A percentile compares a stretch with the other conserved stretches of the same genome.
These are phyloP conservation scores for Niveomyces coronatus DNA, from an alignment of 2,329 filamentous ascomycete species.

Conservation along the genomic window DNA sequence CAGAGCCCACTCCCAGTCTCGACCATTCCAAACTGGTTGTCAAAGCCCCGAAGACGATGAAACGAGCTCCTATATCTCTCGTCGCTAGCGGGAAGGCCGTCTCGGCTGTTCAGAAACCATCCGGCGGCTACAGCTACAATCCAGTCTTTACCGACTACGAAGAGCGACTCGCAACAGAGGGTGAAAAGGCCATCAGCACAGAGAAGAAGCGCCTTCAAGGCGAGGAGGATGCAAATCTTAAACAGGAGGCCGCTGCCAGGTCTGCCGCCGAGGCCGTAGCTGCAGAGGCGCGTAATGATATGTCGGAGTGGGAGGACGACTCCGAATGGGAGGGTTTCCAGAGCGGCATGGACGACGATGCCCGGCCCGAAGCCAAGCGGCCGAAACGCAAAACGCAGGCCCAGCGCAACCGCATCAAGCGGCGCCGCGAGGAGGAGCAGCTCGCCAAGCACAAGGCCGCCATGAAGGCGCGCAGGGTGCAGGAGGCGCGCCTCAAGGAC, in stretches of 20 bases:
- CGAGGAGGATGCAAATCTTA: constrained; percentile 56
- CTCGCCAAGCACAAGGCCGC: constrained; percentile 64
- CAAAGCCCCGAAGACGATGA: constrained; percentile 65
- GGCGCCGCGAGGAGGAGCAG: constrained; percentile 79
- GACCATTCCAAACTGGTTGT: constrained; percentile 54
- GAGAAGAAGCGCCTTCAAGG: constrained; percentile 65
- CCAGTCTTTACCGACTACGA: constrained; percentile 82
- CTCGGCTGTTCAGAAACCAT: constrained; percentile 68
- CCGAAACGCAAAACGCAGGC: constrained; percentile 76
- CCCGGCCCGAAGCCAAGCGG: constrained; percentile 50
- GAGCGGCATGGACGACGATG: constrained; percentile 61
- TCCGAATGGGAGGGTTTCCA: constrained; percentile 86
- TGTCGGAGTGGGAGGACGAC: constrained; percentile 72
- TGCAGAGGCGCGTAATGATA: constrained; percentile 52
- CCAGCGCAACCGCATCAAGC: constrained; percentile 79
- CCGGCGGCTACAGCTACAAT: constrained; percentile 85
- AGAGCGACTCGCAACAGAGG: constrained; percentile 60
- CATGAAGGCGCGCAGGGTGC: constrained; percentile 61
- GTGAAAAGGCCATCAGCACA: constrained; percentile 65
- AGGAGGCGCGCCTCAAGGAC: constrained; percentile 61
- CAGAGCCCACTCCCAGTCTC: constrained; percentile 40
- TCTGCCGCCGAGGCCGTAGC: constrained; percentile 69
- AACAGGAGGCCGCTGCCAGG: constrained; percentile 54
- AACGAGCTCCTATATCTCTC: constrained; percentile 68
- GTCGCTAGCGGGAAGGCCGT: constrained; percentile 71